phyloP scores from a whole-genome alignment of 2,329 filamentous ascomycete species.

The Xylariaceae sp. region DNA sequence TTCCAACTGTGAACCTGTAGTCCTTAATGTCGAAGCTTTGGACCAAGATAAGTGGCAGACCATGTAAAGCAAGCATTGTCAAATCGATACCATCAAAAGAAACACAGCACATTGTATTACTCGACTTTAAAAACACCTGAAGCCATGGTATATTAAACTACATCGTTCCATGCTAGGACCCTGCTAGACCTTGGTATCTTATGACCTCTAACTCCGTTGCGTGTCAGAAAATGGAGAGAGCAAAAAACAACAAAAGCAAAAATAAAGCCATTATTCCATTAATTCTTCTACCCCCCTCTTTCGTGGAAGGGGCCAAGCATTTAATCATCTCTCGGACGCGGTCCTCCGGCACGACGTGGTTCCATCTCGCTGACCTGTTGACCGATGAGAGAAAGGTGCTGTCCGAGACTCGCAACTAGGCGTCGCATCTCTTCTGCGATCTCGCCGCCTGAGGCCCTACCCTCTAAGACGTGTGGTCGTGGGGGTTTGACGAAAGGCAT shows the following conservation, averaged over 20 bases:
- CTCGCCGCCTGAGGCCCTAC: conserved; percentile 46
- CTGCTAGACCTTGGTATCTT: not conserved
- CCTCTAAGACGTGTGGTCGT: conserved; percentile 49
- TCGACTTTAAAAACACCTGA: not conserved
- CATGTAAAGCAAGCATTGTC: no score
- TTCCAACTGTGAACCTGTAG: no score
- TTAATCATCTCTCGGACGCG: conserved; percentile 10
- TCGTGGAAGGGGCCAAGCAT: not conserved
- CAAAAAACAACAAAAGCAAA: not conserved
- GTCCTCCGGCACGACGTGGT: conserved; percentile 25
- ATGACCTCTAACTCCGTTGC: conserved; percentile 5
- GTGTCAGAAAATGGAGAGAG: not conserved
- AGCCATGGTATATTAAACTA: not conserved
- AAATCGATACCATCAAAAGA: not conserved
- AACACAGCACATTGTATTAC: not conserved
- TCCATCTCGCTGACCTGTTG: conserved; percentile 40
- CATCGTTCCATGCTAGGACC: not conserved
- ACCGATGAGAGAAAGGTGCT: conserved; percentile 45
- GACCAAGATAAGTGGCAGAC: no score
- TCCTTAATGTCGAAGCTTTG: no score
- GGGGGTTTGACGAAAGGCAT: conserved; percentile 43
- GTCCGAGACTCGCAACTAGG: conserved; percentile 45
- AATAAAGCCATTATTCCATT: not conserved
- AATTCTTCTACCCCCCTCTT: not conserved
- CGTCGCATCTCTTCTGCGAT: conserved; percentile 48